Base-by-base conservation (phyloP, 345 rosid genomes). In the Gossypium stocksii region DNA sequence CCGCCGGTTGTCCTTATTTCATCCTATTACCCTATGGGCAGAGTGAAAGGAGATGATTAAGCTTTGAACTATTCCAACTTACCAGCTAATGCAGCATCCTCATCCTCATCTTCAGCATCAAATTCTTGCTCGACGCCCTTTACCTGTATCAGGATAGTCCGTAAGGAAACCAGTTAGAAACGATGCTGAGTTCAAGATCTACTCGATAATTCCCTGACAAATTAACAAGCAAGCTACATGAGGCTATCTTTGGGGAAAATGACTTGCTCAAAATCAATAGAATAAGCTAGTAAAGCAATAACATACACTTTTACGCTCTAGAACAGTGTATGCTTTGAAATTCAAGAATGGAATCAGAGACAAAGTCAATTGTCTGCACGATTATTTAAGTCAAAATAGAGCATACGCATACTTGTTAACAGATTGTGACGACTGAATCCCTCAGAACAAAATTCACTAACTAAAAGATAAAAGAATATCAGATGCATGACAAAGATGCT, bases 121-220 rank as follows among this genome's bases (percentile, higher is more conserved):
- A 91, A 78, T 80, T 94, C 97, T 85, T 92, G 97, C 78, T 92
- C 96, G 34, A 92, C 98, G 14, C 85, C 89, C 78, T 91, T 92
- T 44, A 94, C 98, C 98, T 94, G 89, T 57, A 71, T 19, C 58
- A 73, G 22, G 77, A 63, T 61, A 73, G 48, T 58, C 71, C 53
- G 13, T 48, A 59, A 48, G 3, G 15, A 12, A 20, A 64, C 19
- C 23, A 43, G 43, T 29, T 34, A 72, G 12, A 14, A 66, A 54
- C 66, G 34, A 59, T 48, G 49, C 63, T 17, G 9, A 70, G 15
- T 46, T 16, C 64, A 59, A n/a, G 66, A 54, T 67, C 80, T 10
- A n/a, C 46, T 23, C 27, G 1, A 34, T 15, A 9, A 27, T 61
- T 74, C 70, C 16, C 71, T 15, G 29, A 48, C 54, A 74, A 53